Evolutionary conservation across 352 stramenopile species (phyloP).

Genomic region (Peronospora destructor): DNA sequence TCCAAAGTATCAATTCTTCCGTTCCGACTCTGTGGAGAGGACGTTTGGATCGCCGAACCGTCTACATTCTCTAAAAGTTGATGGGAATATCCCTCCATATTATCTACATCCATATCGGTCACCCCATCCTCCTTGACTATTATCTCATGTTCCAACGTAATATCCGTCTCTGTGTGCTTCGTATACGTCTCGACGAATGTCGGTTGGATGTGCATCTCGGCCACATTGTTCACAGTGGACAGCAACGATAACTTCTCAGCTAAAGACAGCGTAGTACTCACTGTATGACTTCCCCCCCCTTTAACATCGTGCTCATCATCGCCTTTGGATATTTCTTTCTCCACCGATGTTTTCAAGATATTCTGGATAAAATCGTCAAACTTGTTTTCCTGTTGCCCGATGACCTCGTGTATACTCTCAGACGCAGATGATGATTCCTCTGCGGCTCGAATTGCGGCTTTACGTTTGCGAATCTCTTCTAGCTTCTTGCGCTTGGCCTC

Average conservation of each 20-base stretch:
- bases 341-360: conserved; percentile 58
- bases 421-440: conserved; percentile 37
- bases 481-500: conserved; percentile 86
- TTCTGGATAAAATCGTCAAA: conserved; percentile 85
- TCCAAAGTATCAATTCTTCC: conserved; percentile 44
- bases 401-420: conserved; percentile 48
- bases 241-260: conserved; percentile 70
- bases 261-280: conserved; percentile 43
- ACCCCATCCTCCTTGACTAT: conserved; percentile 35
- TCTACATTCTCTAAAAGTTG: conserved; percentile 32
- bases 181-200: conserved; percentile 78
- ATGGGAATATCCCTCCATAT: conserved; percentile 16
- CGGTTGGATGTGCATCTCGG: conserved; percentile 76
- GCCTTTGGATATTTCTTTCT: conserved; percentile 14
- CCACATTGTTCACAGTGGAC: conserved; percentile 67
- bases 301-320: conserved; percentile 2
- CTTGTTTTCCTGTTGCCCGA: conserved; percentile 65
- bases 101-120: conserved; percentile 42
- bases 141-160: conserved; percentile 76
- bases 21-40: conserved; percentile 36
- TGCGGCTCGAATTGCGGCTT: conserved; percentile 52
- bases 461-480: conserved; percentile 84
- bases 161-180: conserved; percentile 81
- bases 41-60: conserved; percentile 10
- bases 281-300: conserved; percentile 23